Evolutionary conservation across 345 rosid genomes (phyloP).

Genomic region (Noccaea bulbosa): DNA sequence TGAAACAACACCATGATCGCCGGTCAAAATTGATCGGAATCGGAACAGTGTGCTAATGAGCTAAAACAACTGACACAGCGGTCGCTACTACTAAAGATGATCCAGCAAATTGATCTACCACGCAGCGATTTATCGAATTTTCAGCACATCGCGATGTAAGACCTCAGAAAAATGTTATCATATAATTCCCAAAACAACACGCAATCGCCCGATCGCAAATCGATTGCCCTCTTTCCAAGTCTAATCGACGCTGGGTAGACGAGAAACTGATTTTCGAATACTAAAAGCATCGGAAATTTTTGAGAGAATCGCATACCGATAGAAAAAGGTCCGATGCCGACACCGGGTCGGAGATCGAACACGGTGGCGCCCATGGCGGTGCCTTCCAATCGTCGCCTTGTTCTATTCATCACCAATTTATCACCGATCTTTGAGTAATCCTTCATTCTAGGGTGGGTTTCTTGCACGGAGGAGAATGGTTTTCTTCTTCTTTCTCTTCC

Average conservation of each 20-base stretch:
- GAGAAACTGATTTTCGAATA: constrained; percentile 4
- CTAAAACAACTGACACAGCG: constrained; percentile 11
- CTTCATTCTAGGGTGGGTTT: constrained; percentile 29
- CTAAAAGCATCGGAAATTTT: neutral
- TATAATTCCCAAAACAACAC: constrained; percentile 20
- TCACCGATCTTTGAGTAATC: constrained; percentile 43
- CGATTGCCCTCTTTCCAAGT: constrained; percentile 18
- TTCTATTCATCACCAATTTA: constrained; percentile 56
- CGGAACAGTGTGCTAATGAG: neutral
- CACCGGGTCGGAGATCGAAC: constrained; percentile 94
- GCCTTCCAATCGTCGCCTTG: constrained; percentile 88
- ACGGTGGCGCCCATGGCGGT: constrained; percentile 96
- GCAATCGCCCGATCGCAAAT: constrained; percentile 44
- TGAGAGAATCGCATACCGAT: constrained; percentile 58
- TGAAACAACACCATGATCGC: constrained; percentile 42
- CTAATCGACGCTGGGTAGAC: neutral
- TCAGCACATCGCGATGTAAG: neutral
- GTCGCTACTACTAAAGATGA: constrained; percentile 2
- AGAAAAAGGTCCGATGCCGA: constrained; percentile 86
- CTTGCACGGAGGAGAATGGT: constrained; percentile 13
- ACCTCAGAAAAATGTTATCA: neutral
- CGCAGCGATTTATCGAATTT: neutral
- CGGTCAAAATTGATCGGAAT: constrained; percentile 27
- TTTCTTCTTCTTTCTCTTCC: neutral
- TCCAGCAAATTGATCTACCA: neutral